Evolutionary conservation across 441 rosid species (phyloP), one percentile per base, ranked within the genome.

Genomic region (Arabidopsis hybrid): DNA sequence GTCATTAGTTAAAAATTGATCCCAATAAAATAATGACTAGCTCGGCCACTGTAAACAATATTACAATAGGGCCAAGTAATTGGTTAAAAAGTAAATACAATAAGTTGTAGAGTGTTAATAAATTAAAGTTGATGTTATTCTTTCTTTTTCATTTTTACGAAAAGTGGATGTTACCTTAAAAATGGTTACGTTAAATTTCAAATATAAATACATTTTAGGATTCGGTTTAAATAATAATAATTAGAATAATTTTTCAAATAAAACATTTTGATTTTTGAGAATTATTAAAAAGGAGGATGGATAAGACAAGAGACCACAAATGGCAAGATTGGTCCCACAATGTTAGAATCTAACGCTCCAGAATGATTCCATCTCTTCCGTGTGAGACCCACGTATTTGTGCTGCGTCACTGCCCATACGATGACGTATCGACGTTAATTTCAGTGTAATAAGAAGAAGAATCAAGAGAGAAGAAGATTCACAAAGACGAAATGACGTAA

Each of bases 221-320:
- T 36, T 13, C 42, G 26, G 10, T 16, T 26, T 9, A n/a, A 38
- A 51, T 18, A 18, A 36, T 21, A 1, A 21, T 21, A 21, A 21
- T 21, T 21, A 21, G 26, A 21, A 21, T 21, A 21, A 21, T 21
- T 36, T 12, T 35, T 0, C 32, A 61, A 46, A 5, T 14, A 16
- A 46, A 35, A 40, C 5, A 4, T 62, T 40, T 57, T 16, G 3
- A 17, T 17, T 21, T 21, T 21, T 21, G 26, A 21, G 26, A 18
- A 18, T 8, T 8, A 50, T 21, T 21, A n/a, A 1, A 46, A 50
- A 61, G 64, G 38, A 21, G 26, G 26, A 21, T 47, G 56, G 79
- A 69, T 69, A 76, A 76, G 71, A 76, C 60, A 64, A 63, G 67
- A 69, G 45, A 62, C 51, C 69, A 68, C 65, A 61, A 36, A 62